phyloP scores from a whole-genome alignment of 352 stramenopile genomes.

The Phytophthora sojae region DNA sequence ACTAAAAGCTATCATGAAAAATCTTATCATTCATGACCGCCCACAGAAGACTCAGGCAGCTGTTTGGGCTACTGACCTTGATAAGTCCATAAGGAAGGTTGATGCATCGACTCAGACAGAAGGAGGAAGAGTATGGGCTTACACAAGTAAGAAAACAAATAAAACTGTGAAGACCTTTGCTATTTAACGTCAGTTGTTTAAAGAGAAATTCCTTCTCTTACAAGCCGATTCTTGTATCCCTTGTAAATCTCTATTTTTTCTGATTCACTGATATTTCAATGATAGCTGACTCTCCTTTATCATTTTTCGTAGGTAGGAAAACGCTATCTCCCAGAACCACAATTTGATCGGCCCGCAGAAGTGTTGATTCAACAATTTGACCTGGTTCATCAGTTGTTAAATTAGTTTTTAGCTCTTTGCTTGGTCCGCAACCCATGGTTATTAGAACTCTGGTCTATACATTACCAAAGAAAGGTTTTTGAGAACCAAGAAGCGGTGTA shows the following conservation, averaged over 20 bases:
- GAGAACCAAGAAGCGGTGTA: too few relatives aligned
- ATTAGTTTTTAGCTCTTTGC: neutral
- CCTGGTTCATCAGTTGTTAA: slow-evolving; percentile 3
- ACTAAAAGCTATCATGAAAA: too few relatives aligned
- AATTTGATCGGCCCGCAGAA: neutral
- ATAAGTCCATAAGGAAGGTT: slow-evolving; percentile 4
- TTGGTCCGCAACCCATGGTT: slow-evolving; percentile 1
- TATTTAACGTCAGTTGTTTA: neutral
- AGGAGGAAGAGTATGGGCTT: neutral
- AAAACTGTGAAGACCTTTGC: neutral
- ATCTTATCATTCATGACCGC: too few relatives aligned
- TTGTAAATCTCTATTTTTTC: slow-evolving; percentile 23
- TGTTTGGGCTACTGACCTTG: slow-evolving; percentile 6
- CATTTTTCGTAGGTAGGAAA: too few relatives aligned
- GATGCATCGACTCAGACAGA: neutral
- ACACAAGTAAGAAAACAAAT: slow-evolving; percentile 17
- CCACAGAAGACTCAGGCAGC: neutral
- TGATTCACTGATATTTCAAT: slow-evolving; percentile 17
- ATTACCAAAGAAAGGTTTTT: too few relatives aligned
- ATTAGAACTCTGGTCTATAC: slow-evolving; percentile 13
- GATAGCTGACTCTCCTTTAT: slow-evolving; percentile 15
- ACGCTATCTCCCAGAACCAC: too few relatives aligned
- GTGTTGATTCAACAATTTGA: neutral
- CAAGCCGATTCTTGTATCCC: too few relatives aligned
- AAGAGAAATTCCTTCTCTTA: too few relatives aligned